Percentiles rank a stretch among this genome's conserved stretches.
Evolutionary conservation across 2,329 filamentous ascomycete genomes (phyloP).

Genomic region (Aspergillus texensis): DNA sequence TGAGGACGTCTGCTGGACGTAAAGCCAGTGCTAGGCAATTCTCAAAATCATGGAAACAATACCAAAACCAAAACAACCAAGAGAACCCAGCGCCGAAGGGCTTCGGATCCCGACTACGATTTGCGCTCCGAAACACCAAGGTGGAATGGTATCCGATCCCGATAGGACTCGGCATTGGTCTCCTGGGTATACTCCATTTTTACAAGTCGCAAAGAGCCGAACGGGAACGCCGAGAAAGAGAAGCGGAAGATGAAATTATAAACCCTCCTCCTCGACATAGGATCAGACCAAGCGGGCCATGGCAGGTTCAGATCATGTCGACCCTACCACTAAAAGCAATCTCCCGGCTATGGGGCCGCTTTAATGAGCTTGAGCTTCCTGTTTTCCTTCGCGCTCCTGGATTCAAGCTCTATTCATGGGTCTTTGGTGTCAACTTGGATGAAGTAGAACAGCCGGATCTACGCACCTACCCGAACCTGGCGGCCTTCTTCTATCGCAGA

Average conservation of each 20-base stretch:
- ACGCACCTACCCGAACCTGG: constrained; percentile 86
- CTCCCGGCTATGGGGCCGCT: constrained; percentile 84
- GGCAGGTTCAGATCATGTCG: constrained; percentile 93
- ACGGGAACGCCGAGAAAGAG: constrained; percentile 52
- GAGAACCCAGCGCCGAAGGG: constrained; percentile 44
- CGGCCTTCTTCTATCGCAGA: constrained; percentile 94
- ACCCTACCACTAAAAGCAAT: constrained; percentile 88
- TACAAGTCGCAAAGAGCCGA: constrained; percentile 68
- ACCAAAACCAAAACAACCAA: constrained; percentile 42
- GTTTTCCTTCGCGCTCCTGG: constrained; percentile 86
- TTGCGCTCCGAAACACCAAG: constrained; percentile 64
- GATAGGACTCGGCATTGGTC: constrained; percentile 79
- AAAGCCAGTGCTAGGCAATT: constrained; percentile 36
- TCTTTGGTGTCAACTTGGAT: constrained; percentile 87
- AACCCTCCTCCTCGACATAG: constrained; percentile 57
- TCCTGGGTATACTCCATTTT: constrained; percentile 80
- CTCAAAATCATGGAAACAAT: constrained; percentile 44
- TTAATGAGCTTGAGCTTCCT: constrained; percentile 87
- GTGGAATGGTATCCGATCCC: constrained; percentile 91
- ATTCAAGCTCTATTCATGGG: constrained; percentile 86
- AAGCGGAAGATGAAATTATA: constrained; percentile 43
- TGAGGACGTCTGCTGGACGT: constrained; percentile 34
- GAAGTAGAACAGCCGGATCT: constrained; percentile 89
- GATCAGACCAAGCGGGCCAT: constrained; percentile 81
- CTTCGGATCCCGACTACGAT: constrained; percentile 58